Base-by-base conservation (phyloP, 2,329 filamentous ascomycete species). In the Sporothrix mexicana region DNA sequence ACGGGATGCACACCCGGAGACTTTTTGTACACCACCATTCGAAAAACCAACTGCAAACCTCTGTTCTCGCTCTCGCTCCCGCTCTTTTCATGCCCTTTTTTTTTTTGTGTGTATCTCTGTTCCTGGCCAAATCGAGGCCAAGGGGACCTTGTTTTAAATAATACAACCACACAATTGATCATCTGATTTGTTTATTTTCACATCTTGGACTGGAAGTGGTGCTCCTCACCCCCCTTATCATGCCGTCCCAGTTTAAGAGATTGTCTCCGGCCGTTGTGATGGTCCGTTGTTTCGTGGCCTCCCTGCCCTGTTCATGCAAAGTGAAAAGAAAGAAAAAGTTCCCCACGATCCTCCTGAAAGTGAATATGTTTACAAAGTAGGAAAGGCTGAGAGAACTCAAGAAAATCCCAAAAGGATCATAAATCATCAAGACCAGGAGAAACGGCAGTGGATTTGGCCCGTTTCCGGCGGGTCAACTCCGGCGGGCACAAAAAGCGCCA, bases 391-490 rank as follows among this genome's bases (percentile, higher is more conserved):
- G 13, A 61, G 20, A 17, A 59, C 10, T 10, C 59, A 49, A 23
- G 8, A 49, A 36, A 36, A 7, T 6, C 1, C 30, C 5, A 36
- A 36, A 36, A 5, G 3, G 30, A 36, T 36, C 30, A 36, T 4
- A 36, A 36, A 36, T 36, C 30, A 36, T 36, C 5, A 36, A 36
- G 30, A 36, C 30, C 51, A 25, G 68, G 41, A 43, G 53, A 30
- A n/a, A 59, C 41, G 67, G 67, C 49, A 45, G 36, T 20, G 49
- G 30, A 59, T 70, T 70, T 70, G 17, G 53, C 13, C 68, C 68
- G 53, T 57, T 70, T 59, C 68, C 53, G 68, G 68, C 68, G 68
- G 67, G 53, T 53, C n/a, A 61, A 70, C n/a, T 17, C 49, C 66
- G 51, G 49, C 67, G 20, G 67, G 59, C n/a, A 25, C 5, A 59